Evolutionary conservation across 2,329 filamentous ascomycete genomes (phyloP).

Genomic region (Albophoma yamanashiensis): DNA sequence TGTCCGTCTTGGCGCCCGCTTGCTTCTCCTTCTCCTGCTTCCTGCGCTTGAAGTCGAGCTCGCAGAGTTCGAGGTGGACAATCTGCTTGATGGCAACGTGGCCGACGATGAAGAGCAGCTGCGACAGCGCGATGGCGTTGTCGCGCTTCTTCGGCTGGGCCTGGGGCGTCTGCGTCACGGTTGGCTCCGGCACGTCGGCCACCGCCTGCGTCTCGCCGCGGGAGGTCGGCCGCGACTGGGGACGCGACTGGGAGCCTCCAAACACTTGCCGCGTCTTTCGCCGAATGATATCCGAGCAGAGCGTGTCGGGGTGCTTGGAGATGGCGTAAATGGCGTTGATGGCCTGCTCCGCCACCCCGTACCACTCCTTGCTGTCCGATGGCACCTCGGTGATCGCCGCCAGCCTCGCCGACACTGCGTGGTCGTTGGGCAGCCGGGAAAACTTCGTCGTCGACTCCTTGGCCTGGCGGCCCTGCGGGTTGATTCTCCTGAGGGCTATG

Average conservation of each 20-base stretch:
- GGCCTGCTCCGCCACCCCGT: conserved; percentile 89
- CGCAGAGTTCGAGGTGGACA: conserved; percentile 93
- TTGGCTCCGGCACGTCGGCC: conserved; percentile 19
- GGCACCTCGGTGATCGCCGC: conserved; percentile 77
- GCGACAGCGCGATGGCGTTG: conserved; percentile 68
- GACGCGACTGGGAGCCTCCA: conserved; percentile 27
- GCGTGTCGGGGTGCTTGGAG: conserved; percentile 84
- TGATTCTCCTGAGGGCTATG: conserved; percentile 83
- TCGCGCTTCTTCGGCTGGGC: conserved; percentile 43
- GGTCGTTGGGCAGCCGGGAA: conserved; percentile 80
- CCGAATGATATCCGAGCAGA: conserved; percentile 84
- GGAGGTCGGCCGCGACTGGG: conserved; percentile 28
- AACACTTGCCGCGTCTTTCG: conserved; percentile 81
- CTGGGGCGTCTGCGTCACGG: conserved; percentile 11
- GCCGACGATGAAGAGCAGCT: conserved; percentile 88
- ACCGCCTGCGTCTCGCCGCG: conserved; percentile 29
- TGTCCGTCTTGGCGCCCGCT: conserved; percentile 32
- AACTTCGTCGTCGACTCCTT: conserved; percentile 61
- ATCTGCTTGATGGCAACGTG: conserved; percentile 99
- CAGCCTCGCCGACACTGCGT: conserved; percentile 72
- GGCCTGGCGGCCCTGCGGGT: conserved; percentile 68
- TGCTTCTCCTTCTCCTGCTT: conserved; percentile 83
- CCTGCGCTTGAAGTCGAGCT: conserved; percentile 92
- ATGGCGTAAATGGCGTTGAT: conserved; percentile 91
- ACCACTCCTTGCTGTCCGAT: conserved; percentile 91